These are phyloP conservation scores for Boletus coccyginus DNA, from an alignment of 768 basidiomycete genomes.

Conservation along the genomic window DNA sequence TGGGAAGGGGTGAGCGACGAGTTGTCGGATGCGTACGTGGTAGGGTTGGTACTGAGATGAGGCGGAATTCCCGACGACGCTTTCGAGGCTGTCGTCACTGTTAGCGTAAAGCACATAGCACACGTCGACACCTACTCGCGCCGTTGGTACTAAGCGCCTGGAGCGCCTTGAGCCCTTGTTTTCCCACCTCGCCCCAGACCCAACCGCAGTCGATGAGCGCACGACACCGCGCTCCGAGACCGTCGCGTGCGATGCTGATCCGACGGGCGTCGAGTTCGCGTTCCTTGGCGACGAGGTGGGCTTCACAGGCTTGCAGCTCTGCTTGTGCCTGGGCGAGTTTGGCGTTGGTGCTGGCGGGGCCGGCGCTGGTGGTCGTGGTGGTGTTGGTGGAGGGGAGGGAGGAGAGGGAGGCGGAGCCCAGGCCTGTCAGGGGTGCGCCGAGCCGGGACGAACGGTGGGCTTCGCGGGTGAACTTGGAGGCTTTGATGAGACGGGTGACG, in stretches of 20 bases:
- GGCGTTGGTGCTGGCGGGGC: slow-evolving; percentile 20
- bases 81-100: not conserved
- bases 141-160: slow-evolving; percentile 14
- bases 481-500: slow-evolving; percentile 76
- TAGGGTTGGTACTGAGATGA: slow-evolving; percentile 15
- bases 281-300: slow-evolving; percentile 69
- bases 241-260: slow-evolving; percentile 54
- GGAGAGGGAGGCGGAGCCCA: slow-evolving; percentile 44
- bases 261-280: slow-evolving; percentile 54
- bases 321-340: slow-evolving; percentile 69
- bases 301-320: slow-evolving; percentile 81
- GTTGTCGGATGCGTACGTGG: slow-evolving; percentile 43
- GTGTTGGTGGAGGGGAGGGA: slow-evolving; percentile 37
- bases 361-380: slow-evolving; percentile 16
- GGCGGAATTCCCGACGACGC: not conserved
- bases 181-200: slow-evolving; percentile 66
- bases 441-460: slow-evolving; percentile 31
- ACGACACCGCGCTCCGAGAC: slow-evolving; percentile 57
- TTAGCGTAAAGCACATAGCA: not conserved
- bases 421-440: slow-evolving; percentile 14
- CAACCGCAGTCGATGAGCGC: slow-evolving; percentile 70
- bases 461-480: slow-evolving; percentile 55
- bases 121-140: not conserved
- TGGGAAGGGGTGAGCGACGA: slow-evolving; percentile 77
- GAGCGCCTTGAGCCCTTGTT: slow-evolving; percentile 46